These are phyloP conservation scores for Suillus discolor DNA, from an alignment of 768 basidiomycete species.

Conservation along the genomic window DNA sequence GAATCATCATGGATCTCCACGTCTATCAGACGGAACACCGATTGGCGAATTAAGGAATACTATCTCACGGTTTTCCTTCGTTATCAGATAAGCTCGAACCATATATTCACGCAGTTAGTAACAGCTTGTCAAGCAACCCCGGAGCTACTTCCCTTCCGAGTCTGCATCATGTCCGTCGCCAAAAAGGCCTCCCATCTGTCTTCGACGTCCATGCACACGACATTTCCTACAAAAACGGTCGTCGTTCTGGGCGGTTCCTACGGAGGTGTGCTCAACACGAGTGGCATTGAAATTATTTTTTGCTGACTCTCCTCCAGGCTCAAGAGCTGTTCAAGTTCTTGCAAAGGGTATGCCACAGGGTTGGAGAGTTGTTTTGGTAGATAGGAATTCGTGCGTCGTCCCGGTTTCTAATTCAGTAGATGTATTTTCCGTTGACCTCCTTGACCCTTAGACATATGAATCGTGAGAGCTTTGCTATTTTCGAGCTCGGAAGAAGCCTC, in stretches of 20 bases:
- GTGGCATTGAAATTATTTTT: slow-evolving; percentile 8
- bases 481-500: background rate
- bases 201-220: too few species aligned
- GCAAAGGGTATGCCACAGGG: slow-evolving; percentile 48
- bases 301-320: slow-evolving; percentile 35
- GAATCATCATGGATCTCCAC: too few species aligned
- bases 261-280: slow-evolving; percentile 42
- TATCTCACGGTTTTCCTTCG: too few species aligned
- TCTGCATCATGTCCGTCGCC: background rate
- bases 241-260: slow-evolving; percentile 59
- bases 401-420: background rate
- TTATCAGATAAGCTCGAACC: background rate
- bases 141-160: background rate
- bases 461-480: slow-evolving; percentile 32
- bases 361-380: slow-evolving; percentile 60
- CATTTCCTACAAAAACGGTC: slow-evolving; percentile 37
- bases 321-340: slow-evolving; percentile 50
- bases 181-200: too few species aligned
- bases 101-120: background rate
- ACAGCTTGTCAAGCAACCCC: background rate
- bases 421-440: background rate
- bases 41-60: too few species aligned
- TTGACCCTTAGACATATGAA: slow-evolving; percentile 46
- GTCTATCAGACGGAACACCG: too few species aligned
- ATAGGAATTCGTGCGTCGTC: slow-evolving; percentile 55